Base-by-base conservation (phyloP, 2,329 filamentous ascomycete genomes). In the Exophiala viscosa region DNA sequence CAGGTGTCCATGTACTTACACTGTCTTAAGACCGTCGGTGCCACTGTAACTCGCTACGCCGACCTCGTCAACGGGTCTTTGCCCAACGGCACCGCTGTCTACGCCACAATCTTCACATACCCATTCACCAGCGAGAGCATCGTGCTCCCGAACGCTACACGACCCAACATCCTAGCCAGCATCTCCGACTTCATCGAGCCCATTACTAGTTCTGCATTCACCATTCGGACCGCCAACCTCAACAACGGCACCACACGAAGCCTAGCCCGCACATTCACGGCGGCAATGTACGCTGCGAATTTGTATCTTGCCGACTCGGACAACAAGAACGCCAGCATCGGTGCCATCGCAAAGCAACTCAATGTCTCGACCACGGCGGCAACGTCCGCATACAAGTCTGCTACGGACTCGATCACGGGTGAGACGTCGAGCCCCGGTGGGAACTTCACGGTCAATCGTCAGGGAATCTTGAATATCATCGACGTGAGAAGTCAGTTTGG, bases 51-150 rank as follows among this genome's bases (percentile, higher is more conserved):
- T 28, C 58, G 66, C 47, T 67, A 66, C 43, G 59, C 59, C 2
- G 60, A 62, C 28, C 60, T 68, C 5, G 23, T 62, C 7, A 58
- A 54, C 23, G 64, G 64, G 10, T 47, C 33, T 4, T 55, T 65
- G n/a, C 51, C 63, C 23, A 65, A 65, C 46, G 64, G 64, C 28
- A 63, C 55, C 20, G 45, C 49, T 2, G 65, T 66, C 40, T 66
- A 64, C 41, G 65, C 64, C 32, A 67, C 64, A 8, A 66, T 67
- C 48, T 55, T 67, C 39, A 60, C 51, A 23, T 66, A 66, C 23
- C 66, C 65, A 15, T 66, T 66, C 51, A 66, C 64, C 7, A 59
- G 55, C 10, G 33, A 65, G 28, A 54, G 52, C 9, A 39, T 55
- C 31, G 46, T 55, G 35, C 46, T 63, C 1, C 53, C 55, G 33